Evolutionary conservation across 805 yeast genomes (phyloP).

Genomic region (Candida takata): DNA sequence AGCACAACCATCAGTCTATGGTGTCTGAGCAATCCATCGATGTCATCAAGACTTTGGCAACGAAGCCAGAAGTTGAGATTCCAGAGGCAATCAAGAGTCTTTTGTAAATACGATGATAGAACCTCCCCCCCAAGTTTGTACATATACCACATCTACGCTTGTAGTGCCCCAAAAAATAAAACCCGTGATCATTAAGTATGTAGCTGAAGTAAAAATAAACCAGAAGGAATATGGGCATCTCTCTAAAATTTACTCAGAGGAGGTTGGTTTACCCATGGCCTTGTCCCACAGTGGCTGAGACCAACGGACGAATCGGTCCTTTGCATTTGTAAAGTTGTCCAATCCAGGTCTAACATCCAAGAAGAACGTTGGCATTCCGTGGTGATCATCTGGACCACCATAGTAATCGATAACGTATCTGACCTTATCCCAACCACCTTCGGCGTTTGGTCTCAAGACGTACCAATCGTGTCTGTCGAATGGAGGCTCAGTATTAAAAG

Average conservation of each 20-base stretch:
- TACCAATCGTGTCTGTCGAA: slow-evolving; percentile 99
- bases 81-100: slow-evolving; percentile 12
- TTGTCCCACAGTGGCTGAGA: slow-evolving; percentile 56
- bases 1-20: slow-evolving; percentile 1
- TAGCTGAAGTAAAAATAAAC: neutral
- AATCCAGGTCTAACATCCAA: slow-evolving; percentile 95
- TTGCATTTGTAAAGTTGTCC: slow-evolving; percentile 55
- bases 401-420: slow-evolving; percentile 95
- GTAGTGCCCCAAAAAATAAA: neutral
- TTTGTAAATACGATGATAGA: slow-evolving; percentile 5
- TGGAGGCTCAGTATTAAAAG: slow-evolving; percentile 75
- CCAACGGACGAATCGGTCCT: slow-evolving; percentile 68
- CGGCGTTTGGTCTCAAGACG: slow-evolving; percentile 57
- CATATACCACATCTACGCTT: neutral
- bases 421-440: slow-evolving; percentile 56
- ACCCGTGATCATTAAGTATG: neutral
- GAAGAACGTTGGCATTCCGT: slow-evolving; percentile 86
- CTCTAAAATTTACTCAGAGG: too few relatives aligned
- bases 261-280: slow-evolving; percentile 49
- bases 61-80: slow-evolving; percentile 7
- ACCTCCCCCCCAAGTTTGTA: neutral
- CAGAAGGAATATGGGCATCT: too few relatives aligned
- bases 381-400: slow-evolving; percentile 87
- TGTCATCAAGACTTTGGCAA: slow-evolving; percentile 6
- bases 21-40: slow-evolving; percentile 7